Conservation (phyloP, 495 filamentous ascomycete genomes). For the Penicillium angulare region DNA sequence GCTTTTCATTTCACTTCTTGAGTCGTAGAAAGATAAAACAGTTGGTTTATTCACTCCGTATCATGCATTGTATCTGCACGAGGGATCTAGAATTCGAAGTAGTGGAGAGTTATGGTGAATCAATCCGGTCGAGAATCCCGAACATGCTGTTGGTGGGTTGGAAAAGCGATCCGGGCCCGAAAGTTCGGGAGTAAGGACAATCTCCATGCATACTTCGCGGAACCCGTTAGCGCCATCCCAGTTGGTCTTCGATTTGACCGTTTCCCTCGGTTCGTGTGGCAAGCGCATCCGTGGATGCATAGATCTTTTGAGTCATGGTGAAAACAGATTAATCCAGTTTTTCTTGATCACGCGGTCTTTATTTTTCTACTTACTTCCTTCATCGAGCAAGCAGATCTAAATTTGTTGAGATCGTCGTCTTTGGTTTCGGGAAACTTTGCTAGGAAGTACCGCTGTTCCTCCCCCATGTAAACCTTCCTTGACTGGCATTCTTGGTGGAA, state of each 20-base stretch:
- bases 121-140: too few species aligned
- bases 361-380: constrained; percentile 7
- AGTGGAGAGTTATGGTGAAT: too few species aligned
- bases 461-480: not conserved
- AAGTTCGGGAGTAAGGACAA: constrained; percentile 7
- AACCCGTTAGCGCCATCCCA: not conserved
- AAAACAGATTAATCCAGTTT: constrained; percentile 14
- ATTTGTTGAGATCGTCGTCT: constrained; percentile 4
- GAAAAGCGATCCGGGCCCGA: not conserved
- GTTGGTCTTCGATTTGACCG: not conserved
- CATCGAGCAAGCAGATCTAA: too few species aligned
- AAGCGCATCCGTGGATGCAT: constrained; percentile 24
- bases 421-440: constrained; percentile 23
- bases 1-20: too few species aligned
- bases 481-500: too few species aligned
- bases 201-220: constrained; percentile 3
- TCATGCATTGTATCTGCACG: not conserved
- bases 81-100: too few species aligned
- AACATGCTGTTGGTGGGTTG: not conserved
- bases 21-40: too few species aligned
- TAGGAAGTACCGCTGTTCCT: constrained; percentile 14
- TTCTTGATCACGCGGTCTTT: constrained; percentile 27
- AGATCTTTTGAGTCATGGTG: constrained; percentile 32
- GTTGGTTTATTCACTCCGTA: too few species aligned
- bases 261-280: constrained; percentile 15